A percentile compares a stretch with the other conserved stretches of the same genome.
phyloP scores from a whole-genome alignment of 306 rosid genomes.

The Cicer yamashitae region DNA sequence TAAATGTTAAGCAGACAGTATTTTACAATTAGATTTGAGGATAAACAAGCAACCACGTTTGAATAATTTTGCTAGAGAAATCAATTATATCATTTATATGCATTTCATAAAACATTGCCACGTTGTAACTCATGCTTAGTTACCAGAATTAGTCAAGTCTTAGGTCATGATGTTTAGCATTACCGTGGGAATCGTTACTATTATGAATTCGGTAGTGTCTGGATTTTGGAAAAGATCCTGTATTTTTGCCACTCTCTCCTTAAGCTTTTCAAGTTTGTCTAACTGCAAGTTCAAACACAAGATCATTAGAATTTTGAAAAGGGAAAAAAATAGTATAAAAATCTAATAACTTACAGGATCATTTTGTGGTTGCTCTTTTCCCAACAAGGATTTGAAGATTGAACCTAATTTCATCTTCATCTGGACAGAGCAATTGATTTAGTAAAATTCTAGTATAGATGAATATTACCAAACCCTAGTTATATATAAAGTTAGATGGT shows the following conservation, averaged over 20 bases:
- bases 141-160: not conserved
- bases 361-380: conserved; percentile 61
- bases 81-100: not conserved
- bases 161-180: conserved; percentile 23
- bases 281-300: conserved; percentile 55
- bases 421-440: conserved; percentile 38
- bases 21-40: not conserved
- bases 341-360: conserved; percentile 62
- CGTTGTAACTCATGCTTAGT: not conserved
- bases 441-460: conserved; percentile 30
- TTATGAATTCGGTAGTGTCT: conserved; percentile 78
- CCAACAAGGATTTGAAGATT: conserved; percentile 71
- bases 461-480: conserved; percentile 21
- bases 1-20: not conserved
- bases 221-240: conserved; percentile 76
- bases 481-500: not conserved
- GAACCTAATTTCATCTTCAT: conserved; percentile 52
- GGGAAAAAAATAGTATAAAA: conserved; percentile 1
- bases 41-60: conserved; percentile 8
- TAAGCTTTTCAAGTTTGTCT: conserved; percentile 66
- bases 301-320: conserved; percentile 34
- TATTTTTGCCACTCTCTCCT: conserved; percentile 75
- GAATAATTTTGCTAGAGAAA: conserved; percentile 9
- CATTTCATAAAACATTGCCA: conserved; percentile 15
- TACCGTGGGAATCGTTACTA: conserved; percentile 93